phyloP scores from a whole-genome alignment of 2,329 filamentous ascomycete genomes.

The Rutstroemia sp. region DNA sequence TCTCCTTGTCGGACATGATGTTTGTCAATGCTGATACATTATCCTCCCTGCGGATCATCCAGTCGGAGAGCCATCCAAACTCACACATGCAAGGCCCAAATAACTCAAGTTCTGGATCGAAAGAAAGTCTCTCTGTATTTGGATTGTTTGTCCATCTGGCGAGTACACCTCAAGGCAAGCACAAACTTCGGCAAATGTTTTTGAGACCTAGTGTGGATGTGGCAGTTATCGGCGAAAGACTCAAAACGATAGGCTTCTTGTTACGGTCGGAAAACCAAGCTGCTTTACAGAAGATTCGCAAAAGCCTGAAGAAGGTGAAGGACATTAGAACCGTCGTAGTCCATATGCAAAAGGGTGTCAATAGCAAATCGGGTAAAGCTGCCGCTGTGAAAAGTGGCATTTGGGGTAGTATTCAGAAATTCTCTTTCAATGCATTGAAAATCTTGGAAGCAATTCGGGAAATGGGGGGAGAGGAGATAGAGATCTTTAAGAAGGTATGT shows the following conservation, averaged over 20 bases:
- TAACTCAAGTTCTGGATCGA: constrained; percentile 53
- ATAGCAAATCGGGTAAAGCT: constrained; percentile 34
- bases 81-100: constrained; percentile 66
- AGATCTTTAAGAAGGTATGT: constrained; percentile 48
- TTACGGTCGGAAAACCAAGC: constrained; percentile 59
- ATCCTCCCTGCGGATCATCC: constrained; percentile 75
- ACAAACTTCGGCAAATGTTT: constrained; percentile 69
- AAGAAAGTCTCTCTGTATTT: constrained; percentile 78
- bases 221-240: constrained; percentile 60
- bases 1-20: constrained; percentile 59
- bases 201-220: constrained; percentile 68
- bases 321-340: constrained; percentile 65
- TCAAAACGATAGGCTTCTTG: constrained; percentile 61
- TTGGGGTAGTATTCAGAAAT: constrained; percentile 67
- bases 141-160: constrained; percentile 72
- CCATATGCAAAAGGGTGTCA: constrained; percentile 72
- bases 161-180: constrained; percentile 71
- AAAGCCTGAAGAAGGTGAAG: constrained; percentile 61
- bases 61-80: constrained; percentile 76
- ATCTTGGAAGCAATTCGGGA: constrained; percentile 58
- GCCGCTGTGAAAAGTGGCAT: constrained; percentile 52
- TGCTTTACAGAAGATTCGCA: constrained; percentile 46
- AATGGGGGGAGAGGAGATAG: constrained; percentile 43
- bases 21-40: constrained; percentile 78
- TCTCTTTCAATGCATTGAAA: constrained; percentile 63